A percentile compares a stretch with the other conserved stretches of the same genome.
These are phyloP conservation scores for Trichoderma polysporum DNA, from an alignment of 2,329 filamentous ascomycete species.

Conservation along the genomic window DNA sequence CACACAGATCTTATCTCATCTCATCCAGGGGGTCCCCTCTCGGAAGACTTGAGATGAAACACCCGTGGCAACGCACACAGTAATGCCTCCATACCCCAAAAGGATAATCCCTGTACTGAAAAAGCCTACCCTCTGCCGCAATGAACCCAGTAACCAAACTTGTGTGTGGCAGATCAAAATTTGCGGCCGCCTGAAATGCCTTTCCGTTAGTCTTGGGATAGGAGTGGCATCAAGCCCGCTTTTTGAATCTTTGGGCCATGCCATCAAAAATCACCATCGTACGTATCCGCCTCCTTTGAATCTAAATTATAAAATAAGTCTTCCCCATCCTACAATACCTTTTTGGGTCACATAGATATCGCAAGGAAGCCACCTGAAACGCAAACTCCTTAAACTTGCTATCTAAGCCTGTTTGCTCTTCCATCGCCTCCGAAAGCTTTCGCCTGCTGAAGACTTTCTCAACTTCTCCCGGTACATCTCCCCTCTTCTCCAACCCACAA, in stretches of 20 bases:
- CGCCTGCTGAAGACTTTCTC: neutral
- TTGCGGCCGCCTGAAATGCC: neutral
- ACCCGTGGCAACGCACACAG: neutral
- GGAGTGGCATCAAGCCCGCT: no score
- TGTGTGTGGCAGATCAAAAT: neutral
- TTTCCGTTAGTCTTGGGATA: neutral
- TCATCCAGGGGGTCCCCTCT: neutral
- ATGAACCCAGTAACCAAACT: neutral
- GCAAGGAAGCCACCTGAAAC: neutral
- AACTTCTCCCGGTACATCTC: neutral
- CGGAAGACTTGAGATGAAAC: constrained; percentile 15
- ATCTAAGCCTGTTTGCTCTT: constrained; percentile 19
- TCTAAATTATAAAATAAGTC: no score
- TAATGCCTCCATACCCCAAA: neutral
- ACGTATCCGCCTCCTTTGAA: neutral
- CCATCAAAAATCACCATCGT: neutral
- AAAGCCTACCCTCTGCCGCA: neutral
- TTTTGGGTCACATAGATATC: neutral
- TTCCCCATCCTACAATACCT: neutral
- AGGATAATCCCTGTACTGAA: neutral
- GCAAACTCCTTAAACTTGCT: constrained; percentile 10
- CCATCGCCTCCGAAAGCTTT: neutral
- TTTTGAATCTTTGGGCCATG: neutral
- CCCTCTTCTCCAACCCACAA: neutral
- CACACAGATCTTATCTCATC: neutral